phyloP scores from a whole-genome alignment of 805 yeast genomes.

The Cyberlindnera euphorbiae region DNA sequence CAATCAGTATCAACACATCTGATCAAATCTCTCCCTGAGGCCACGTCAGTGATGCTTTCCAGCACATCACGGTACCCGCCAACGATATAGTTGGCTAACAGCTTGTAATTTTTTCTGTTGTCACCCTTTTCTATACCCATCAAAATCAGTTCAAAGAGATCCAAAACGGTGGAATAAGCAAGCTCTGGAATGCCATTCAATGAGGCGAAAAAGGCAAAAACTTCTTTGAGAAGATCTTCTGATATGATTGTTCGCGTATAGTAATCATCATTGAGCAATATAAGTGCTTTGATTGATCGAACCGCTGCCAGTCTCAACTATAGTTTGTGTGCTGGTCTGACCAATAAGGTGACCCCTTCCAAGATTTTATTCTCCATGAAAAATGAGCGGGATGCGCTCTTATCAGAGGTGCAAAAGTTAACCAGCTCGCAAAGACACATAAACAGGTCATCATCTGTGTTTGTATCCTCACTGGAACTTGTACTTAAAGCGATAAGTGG shows the following conservation, averaged over 20 bases:
- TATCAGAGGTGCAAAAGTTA: slow-evolving; percentile 57
- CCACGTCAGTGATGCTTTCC: slow-evolving; percentile 15
- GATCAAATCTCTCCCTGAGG: slow-evolving; percentile 22
- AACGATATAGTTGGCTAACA: slow-evolving; percentile 23
- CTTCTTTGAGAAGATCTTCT: slow-evolving; percentile 44
- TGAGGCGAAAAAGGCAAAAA: slow-evolving; percentile 45
- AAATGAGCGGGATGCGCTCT: slow-evolving; percentile 52
- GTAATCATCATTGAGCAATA: slow-evolving; percentile 57
- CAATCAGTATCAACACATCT: slow-evolving; percentile 17
- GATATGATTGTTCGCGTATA: slow-evolving; percentile 55
- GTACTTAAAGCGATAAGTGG: slow-evolving; percentile 34
- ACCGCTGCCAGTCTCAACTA: slow-evolving; percentile 64
- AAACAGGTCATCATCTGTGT: slow-evolving; percentile 37
- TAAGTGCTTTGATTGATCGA: slow-evolving; percentile 59
- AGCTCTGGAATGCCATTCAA: slow-evolving; percentile 53
- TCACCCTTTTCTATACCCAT: slow-evolving; percentile 20
- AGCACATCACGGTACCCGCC: slow-evolving; percentile 25
- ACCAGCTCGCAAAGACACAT: slow-evolving; percentile 68
- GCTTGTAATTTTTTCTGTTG: slow-evolving; percentile 20
- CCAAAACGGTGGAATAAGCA: slow-evolving; percentile 71
- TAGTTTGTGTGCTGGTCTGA: slow-evolving; percentile 33
- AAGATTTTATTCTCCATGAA: slow-evolving; percentile 56
- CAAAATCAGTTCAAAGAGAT: slow-evolving; percentile 49
- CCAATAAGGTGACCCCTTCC: slow-evolving; percentile 47
- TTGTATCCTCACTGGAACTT: slow-evolving; percentile 3